These are phyloP conservation scores for Sporothrix globosa DNA, from an alignment of 2,329 filamentous ascomycete species.

Conservation along the genomic window DNA sequence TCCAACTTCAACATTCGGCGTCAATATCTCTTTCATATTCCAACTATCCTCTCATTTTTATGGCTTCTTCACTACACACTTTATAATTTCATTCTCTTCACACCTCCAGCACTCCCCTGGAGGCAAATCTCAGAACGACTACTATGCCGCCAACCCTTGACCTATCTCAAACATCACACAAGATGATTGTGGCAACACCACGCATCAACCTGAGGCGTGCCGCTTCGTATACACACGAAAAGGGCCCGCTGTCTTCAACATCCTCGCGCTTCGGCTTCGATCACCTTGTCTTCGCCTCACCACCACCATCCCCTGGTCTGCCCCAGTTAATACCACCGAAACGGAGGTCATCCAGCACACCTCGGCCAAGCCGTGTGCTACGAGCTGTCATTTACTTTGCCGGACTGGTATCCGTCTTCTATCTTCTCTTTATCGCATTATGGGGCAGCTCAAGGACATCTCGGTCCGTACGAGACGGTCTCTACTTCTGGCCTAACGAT, in stretches of 20 bases:
- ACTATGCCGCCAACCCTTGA: constrained; percentile 54
- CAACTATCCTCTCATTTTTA: background rate
- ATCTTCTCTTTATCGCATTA: constrained; percentile 48
- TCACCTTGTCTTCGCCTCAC: constrained; percentile 67
- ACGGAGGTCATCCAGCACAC: constrained; percentile 62
- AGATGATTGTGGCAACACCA: constrained; percentile 58
- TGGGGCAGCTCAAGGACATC: constrained; percentile 32
- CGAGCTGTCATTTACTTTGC: constrained; percentile 59
- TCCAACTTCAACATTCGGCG: constrained; percentile 3
- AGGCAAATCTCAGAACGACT: constrained; percentile 16
- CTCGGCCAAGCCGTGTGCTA: constrained; percentile 61
- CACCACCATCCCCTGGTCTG: constrained; percentile 70
- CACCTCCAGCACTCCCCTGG: background rate
- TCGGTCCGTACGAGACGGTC: background rate
- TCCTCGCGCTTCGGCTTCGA: constrained; percentile 68
- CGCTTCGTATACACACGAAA: constrained; percentile 61
- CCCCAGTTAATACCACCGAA: constrained; percentile 62
- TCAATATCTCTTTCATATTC: background rate
- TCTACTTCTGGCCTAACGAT: constrained; percentile 47
- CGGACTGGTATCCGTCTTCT: constrained; percentile 56
- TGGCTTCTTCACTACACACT: background rate
- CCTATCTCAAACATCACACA: constrained; percentile 50
- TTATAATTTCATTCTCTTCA: background rate
- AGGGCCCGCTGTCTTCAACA: constrained; percentile 59
- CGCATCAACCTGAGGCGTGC: constrained; percentile 62